Base-by-base conservation (phyloP, 805 yeast species). In the Debaryomyces hansenii region DNA sequence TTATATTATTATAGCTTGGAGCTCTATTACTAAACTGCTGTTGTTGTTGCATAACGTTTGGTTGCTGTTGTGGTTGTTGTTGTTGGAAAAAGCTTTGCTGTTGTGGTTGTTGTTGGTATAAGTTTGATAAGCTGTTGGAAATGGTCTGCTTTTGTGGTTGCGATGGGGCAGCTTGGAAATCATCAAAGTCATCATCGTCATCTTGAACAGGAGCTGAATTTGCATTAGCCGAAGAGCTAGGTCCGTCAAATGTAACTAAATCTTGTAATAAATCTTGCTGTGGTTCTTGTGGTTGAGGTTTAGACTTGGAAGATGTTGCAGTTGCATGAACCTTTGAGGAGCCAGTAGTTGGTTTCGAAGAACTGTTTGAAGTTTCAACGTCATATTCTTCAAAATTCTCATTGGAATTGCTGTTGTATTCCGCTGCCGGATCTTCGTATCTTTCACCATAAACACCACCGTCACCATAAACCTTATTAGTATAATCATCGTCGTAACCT, bases 161-260 rank as follows among this genome's bases (percentile, higher is more conserved):
- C 36, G 51, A 66, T 7, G 85, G 83, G 4, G 79, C 82, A 10
- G 90, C 86, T 64, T 87, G 92, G 75, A 87, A 87, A 53, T 87
- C 94, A 52, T 86, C 90, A 61, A 87, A 87, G 35, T 87, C 94
- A 52, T 85, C 89, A 45, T 82, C 90, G 5, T 63, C 65, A 4
- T 47, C 57, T 15, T 50, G 47, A 14, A 29, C 54, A 11, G 50
- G 50, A 10, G 52, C 52, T 12, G 49, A 42, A 48, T 6, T 52
- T 27, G 53, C 55, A 15, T 52, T 51, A 1, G 54, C 48, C 31
- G 58, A 46, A 20, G 65, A 8, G 60, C 63, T 45, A 8, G 56
- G 53, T 4, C 63, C 69, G 43, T 70, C 78, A 49, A 78, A 74
- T 24, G 75, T 72, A 49, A 79, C 53, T 55, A 71, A 67, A 47